Conservation (phyloP, 345 rosid species). For the Noccaea bulbosa region DNA sequence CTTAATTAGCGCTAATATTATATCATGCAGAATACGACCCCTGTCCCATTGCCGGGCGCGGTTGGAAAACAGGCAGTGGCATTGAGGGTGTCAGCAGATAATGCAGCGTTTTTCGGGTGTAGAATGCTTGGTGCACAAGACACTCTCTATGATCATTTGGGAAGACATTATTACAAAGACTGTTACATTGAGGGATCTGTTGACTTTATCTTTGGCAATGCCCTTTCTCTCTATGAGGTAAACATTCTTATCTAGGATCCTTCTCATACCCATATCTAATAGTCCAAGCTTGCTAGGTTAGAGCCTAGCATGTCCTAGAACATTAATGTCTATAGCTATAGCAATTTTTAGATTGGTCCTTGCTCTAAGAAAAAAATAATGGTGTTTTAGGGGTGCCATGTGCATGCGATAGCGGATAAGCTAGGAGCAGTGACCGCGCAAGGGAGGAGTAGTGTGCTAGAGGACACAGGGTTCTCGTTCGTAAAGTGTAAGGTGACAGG, state of each 20-base stretch:
- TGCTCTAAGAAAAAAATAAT: constrained; percentile 6
- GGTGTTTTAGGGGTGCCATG: constrained; percentile 68
- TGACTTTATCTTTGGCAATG: constrained; percentile 95
- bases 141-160: constrained; percentile 87
- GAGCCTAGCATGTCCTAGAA: neutral
- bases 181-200: constrained; percentile 95
- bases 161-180: constrained; percentile 94
- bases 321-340: neutral
- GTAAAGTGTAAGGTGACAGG: constrained; percentile 95
- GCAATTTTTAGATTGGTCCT: constrained; percentile 7
- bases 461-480: constrained; percentile 98
- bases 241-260: constrained; percentile 6
- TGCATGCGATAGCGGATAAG: constrained; percentile 77
- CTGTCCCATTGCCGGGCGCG: constrained; percentile 87
- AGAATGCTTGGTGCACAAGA: constrained; percentile 92
- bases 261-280: neutral
- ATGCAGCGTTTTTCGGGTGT: constrained; percentile 81
- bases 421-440: constrained; percentile 86
- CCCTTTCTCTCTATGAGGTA: constrained; percentile 90
- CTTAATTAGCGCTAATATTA: neutral
- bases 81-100: constrained; percentile 86
- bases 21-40: constrained; percentile 72
- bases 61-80: constrained; percentile 94
- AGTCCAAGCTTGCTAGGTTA: neutral
- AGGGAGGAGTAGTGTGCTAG: constrained; percentile 70